These are phyloP conservation scores for Termitomyces sp. DNA, from an alignment of 1,284 basidiomycete genomes.

Conservation along the genomic window DNA sequence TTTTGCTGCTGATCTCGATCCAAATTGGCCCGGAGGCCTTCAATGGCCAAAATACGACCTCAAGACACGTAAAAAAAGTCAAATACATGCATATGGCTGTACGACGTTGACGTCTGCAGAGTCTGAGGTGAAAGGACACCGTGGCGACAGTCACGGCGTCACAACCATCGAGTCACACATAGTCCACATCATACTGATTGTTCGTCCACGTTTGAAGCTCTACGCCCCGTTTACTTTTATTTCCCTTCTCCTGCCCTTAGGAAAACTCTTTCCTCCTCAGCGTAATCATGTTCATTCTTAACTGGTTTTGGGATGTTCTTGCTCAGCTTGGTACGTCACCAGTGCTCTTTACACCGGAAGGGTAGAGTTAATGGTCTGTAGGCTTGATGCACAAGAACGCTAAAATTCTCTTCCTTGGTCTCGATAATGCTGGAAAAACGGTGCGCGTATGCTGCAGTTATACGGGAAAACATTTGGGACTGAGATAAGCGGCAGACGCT, in stretches of 20 bases:
- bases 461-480: not conserved
- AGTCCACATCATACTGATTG: slow-evolving; percentile 10
- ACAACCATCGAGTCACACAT: slow-evolving; percentile 11
- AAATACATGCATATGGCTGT: too few relatives aligned
- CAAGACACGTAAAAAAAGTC: slow-evolving; percentile 24
- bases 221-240: slow-evolving; percentile 7
- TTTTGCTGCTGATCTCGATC: slow-evolving; percentile 39
- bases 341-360: not conserved
- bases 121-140: too few relatives aligned
- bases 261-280: slow-evolving; percentile 7
- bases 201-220: slow-evolving; percentile 11
- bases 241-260: slow-evolving; percentile 8
- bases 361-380: slow-evolving; percentile 27
- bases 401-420: slow-evolving; percentile 98
- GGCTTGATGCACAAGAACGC: slow-evolving; percentile 98
- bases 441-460: slow-evolving; percentile 43
- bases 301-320: slow-evolving; percentile 95
- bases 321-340: slow-evolving; percentile 73
- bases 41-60: slow-evolving; percentile 48
- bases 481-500: slow-evolving; percentile 64
- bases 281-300: slow-evolving; percentile 74
- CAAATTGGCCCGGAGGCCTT: slow-evolving; percentile 35
- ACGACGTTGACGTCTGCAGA: too few relatives aligned
- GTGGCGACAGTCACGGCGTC: slow-evolving; percentile 14
- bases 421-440: slow-evolving; percentile 99